Base-by-base conservation (phyloP, 768 basidiomycete genomes). In the Suillus decipiens region DNA sequence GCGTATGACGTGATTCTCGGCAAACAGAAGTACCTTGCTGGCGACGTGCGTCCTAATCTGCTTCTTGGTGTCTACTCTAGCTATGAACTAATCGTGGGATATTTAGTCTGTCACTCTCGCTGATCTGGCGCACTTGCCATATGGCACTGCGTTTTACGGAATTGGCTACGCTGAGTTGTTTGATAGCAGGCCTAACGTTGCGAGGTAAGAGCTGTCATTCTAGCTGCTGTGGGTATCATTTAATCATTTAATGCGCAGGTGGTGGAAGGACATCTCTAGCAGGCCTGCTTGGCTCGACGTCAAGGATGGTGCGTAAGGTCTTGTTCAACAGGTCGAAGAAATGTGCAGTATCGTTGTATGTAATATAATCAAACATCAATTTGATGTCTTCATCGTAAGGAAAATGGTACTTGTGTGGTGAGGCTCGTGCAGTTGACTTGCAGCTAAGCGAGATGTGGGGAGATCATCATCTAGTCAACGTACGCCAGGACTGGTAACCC, bases 51-150 rank as follows among this genome's bases (percentile, higher is more conserved):
- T 75, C 24, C n/a, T 45, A 2, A 5, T 45, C 50, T 59, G 42
- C 68, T 37, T 69, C 43, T 31, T 31, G 4, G 31, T 10, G 2
- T 22, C 8, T 22, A 37, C 12, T 5, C 31, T 50, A n/a, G 22
- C 10, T 54, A 3, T 62, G 24, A 24, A 24, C 15, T 37, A 24
- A 61, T n/a, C n/a, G n/a, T n/a, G n/a, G 48, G 24, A n/a, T 45
- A 28, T 43, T 11, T 63, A 82, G 77, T 67, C 72, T 34, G 24
- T 89, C 59, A 86, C 84, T 8, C 75, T 88, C 1, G 85, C 83
- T 4, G 88, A 89, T 68, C 76, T 89, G 12, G 82, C 81, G 72
- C 86, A 87, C 70, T 69, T 88, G 37, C 80, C 86, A 0, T 81
- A 80, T 56, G 82, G 80, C 22, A 59, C 53, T n/a, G 28, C 70